These are phyloP conservation scores for Ceratonia siliqua DNA, from an alignment of 306 rosid genomes.

Conservation along the genomic window DNA sequence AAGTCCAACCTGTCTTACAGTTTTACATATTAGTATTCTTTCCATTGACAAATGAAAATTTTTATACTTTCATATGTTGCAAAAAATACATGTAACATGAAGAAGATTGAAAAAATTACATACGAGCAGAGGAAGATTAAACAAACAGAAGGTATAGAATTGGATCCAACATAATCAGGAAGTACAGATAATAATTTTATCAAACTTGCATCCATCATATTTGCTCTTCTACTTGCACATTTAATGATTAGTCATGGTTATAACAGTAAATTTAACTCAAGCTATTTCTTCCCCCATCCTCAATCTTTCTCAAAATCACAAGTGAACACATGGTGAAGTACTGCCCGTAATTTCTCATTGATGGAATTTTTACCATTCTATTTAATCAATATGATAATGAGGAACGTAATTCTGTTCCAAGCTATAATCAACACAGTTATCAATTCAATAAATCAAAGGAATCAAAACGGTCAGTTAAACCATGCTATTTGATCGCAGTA, in stretches of 20 bases:
- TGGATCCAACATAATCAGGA: background rate
- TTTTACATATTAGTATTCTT: slow-evolving; percentile 21
- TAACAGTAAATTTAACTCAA: background rate
- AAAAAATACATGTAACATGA: background rate
- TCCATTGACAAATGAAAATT: background rate
- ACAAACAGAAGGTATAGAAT: background rate
- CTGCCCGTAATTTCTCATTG: background rate
- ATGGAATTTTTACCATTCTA: background rate
- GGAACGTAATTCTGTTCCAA: too few species aligned
- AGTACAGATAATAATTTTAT: background rate
- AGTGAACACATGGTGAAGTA: background rate
- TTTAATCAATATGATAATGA: too few species aligned
- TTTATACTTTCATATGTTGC: background rate
- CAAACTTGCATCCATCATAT: background rate
- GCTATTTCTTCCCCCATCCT: background rate
- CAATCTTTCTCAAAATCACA: background rate
- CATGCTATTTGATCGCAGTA: background rate
- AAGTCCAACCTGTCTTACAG: slow-evolving; percentile 83
- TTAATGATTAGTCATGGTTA: background rate
- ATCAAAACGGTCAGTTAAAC: background rate
- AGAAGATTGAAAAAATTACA: background rate
- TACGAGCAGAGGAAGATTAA: background rate
- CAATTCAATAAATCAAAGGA: background rate
- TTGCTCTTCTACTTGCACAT: background rate
- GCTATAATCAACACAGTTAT: background rate